Percentiles rank a stretch among this genome's conserved stretches.
These are phyloP conservation scores for Pseudogymnoascus pannorum DNA, from an alignment of 2,329 filamentous ascomycete species.

Conservation along the genomic window DNA sequence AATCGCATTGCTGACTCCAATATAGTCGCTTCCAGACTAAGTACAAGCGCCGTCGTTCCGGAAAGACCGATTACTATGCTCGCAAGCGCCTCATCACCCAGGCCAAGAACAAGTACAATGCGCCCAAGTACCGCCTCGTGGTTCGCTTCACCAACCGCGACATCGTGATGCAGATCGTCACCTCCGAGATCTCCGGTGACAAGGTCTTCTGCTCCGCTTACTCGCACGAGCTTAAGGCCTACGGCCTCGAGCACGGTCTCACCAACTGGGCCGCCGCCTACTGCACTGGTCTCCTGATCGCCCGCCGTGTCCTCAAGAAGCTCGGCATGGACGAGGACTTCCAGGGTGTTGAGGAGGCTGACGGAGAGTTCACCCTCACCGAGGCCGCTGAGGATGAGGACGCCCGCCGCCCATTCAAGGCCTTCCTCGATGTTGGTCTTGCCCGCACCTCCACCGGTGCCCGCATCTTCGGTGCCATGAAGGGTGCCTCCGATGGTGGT, in stretches of 20 bases:
- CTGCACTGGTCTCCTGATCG: slow-evolving; percentile 91
- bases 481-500: slow-evolving; percentile 97
- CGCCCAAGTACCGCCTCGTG: slow-evolving; percentile 98
- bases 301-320: slow-evolving; percentile 95
- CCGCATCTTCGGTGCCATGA: slow-evolving; percentile 98
- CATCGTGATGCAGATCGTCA: slow-evolving; percentile 97
- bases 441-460: slow-evolving; percentile 95
- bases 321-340: slow-evolving; percentile 91
- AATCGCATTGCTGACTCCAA: slow-evolving; percentile 17
- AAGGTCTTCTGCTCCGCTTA: slow-evolving; percentile 93
- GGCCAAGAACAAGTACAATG: slow-evolving; percentile 99
- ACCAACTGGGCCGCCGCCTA: slow-evolving; percentile 99
- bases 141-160: slow-evolving; percentile 99
- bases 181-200: slow-evolving; percentile 93
- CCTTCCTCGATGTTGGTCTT: slow-evolving; percentile 96
- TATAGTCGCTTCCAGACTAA: slow-evolving; percentile 96
- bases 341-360: slow-evolving; percentile 89
- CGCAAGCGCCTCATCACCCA: slow-evolving; percentile 99
- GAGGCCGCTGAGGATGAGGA: slow-evolving; percentile 84
- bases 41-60: slow-evolving; percentile 92
- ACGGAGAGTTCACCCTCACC: slow-evolving; percentile 93
- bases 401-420: slow-evolving; percentile 96
- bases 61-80: slow-evolving; percentile 99
- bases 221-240: slow-evolving; percentile 94
- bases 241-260: slow-evolving; percentile 96